These are phyloP conservation scores for Heteromeles arbutifolia DNA, from an alignment of 306 rosid species.

Conservation along the genomic window DNA sequence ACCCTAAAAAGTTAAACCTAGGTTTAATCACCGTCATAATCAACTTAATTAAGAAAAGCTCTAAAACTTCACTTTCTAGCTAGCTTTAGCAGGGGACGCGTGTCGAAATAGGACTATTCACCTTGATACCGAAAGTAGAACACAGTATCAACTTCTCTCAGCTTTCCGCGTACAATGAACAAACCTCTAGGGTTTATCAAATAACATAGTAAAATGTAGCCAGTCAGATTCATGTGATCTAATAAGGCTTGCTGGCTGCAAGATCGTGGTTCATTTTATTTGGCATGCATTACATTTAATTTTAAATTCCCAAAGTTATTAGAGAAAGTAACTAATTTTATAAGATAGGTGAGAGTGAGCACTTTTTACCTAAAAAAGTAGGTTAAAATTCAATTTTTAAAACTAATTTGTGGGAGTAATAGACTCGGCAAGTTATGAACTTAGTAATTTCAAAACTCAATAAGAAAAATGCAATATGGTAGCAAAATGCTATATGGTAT, in stretches of 20 bases:
- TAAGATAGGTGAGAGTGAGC: neutral
- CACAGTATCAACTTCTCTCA: slow-evolving; percentile 1
- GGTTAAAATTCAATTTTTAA: neutral
- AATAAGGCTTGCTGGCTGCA: slow-evolving; percentile 7
- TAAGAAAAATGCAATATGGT: neutral
- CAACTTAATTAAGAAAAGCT: neutral
- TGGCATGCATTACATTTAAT: slow-evolving; percentile 13
- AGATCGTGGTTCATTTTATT: slow-evolving; percentile 3
- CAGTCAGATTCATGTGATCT: slow-evolving; percentile 10
- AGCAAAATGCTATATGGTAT: neutral
- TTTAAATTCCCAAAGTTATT: slow-evolving; percentile 1
- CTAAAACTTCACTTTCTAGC: slow-evolving; percentile 14
- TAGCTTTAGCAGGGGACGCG: slow-evolving; percentile 15
- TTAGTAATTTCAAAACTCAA: neutral
- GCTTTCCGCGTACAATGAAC: slow-evolving; percentile 22
- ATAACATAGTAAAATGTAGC: neutral
- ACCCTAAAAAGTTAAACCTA: slow-evolving; percentile 17
- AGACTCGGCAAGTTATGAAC: neutral
- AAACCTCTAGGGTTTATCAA: slow-evolving; percentile 4
- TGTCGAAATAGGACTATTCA: slow-evolving; percentile 10
- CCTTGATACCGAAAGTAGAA: slow-evolving; percentile 29
- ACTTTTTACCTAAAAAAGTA: slow-evolving; percentile 3
- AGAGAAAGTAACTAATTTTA: neutral
- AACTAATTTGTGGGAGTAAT: neutral
- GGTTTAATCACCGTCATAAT: slow-evolving; percentile 10